A percentile compares a stretch with the other conserved stretches of the same genome.
These are phyloP conservation scores for Beauveria scarabaeidicola DNA, from an alignment of 2,329 filamentous ascomycete genomes.

Conservation along the genomic window DNA sequence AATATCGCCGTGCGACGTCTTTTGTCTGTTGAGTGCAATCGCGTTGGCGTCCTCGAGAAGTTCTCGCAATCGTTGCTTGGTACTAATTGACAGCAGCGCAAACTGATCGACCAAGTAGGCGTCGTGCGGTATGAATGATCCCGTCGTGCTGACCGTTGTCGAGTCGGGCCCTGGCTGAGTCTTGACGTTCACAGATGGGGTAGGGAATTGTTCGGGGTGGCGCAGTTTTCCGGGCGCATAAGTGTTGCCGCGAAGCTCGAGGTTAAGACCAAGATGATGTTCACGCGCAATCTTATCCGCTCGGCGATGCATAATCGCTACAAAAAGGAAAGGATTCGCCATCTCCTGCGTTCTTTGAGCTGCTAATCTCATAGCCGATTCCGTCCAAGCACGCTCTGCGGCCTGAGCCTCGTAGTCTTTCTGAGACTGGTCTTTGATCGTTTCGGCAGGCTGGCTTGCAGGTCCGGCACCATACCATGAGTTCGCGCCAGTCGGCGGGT, in stretches of 20 bases:
- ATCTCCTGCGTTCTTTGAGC: slow-evolving; percentile 59
- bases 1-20: slow-evolving; percentile 69
- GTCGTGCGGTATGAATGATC: slow-evolving; percentile 66
- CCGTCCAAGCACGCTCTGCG: slow-evolving; percentile 56
- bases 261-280: slow-evolving; percentile 46
- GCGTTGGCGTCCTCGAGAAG: slow-evolving; percentile 69
- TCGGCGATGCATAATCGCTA: slow-evolving; percentile 51
- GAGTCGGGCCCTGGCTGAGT: slow-evolving; percentile 53
- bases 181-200: slow-evolving; percentile 44
- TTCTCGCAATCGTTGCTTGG: slow-evolving; percentile 68
- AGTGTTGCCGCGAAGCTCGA: slow-evolving; percentile 42
- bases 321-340: slow-evolving; percentile 62
- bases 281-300: slow-evolving; percentile 51
- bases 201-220: slow-evolving; percentile 39
- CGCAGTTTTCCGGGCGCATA: slow-evolving; percentile 40
- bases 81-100: slow-evolving; percentile 71
- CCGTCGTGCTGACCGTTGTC: slow-evolving; percentile 52
- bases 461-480: slow-evolving; percentile 57
- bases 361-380: slow-evolving; percentile 53
- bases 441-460: slow-evolving; percentile 53
- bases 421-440: slow-evolving; percentile 39
- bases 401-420: slow-evolving; percentile 58
- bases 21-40: slow-evolving; percentile 62
- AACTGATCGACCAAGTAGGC: slow-evolving; percentile 73
- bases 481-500: slow-evolving; percentile 44